Evolutionary conservation across 805 yeast genomes (phyloP).

Genomic region (Zygoascus flipseniorum): DNA sequence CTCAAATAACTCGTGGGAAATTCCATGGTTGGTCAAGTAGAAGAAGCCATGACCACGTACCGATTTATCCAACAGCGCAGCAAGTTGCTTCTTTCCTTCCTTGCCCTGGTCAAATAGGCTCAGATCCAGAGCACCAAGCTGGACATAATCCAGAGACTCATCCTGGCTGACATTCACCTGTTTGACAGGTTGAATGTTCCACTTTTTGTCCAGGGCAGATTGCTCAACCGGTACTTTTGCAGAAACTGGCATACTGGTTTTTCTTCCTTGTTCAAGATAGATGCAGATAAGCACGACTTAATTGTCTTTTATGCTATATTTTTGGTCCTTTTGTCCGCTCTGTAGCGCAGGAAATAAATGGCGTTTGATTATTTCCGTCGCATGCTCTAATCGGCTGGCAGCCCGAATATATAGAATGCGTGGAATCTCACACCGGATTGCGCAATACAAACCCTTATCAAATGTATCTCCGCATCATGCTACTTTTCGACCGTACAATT

Average conservation of each 20-base stretch:
- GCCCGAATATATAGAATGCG: not conserved
- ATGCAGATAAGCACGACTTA: not conserved
- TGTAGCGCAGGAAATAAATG: too few species aligned
- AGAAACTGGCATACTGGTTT: not conserved
- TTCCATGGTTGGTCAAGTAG: constrained; percentile 36
- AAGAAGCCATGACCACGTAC: constrained; percentile 38
- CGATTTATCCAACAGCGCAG: constrained; percentile 33
- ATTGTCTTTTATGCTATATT: not conserved
- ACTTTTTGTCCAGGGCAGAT: constrained; percentile 18
- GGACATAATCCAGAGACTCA: constrained; percentile 19
- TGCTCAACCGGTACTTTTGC: not conserved
- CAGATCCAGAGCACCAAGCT: constrained; percentile 33
- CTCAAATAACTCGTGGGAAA: constrained; percentile 27
- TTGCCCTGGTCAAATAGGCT: constrained; percentile 31
- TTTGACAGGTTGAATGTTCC: constrained; percentile 28
- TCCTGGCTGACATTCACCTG: constrained; percentile 23
- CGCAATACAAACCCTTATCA: not conserved
- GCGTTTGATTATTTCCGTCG: not conserved
- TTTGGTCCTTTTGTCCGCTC: too few species aligned
- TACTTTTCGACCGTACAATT: too few species aligned
- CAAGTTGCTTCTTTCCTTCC: constrained; percentile 31
- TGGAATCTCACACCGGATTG: not conserved
- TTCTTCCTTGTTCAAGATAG: not conserved
- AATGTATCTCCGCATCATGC: not conserved
- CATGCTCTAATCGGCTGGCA: not conserved